phyloP scores from a whole-genome alignment of 169 alveolate species.

The Plasmodium yoelii region DNA sequence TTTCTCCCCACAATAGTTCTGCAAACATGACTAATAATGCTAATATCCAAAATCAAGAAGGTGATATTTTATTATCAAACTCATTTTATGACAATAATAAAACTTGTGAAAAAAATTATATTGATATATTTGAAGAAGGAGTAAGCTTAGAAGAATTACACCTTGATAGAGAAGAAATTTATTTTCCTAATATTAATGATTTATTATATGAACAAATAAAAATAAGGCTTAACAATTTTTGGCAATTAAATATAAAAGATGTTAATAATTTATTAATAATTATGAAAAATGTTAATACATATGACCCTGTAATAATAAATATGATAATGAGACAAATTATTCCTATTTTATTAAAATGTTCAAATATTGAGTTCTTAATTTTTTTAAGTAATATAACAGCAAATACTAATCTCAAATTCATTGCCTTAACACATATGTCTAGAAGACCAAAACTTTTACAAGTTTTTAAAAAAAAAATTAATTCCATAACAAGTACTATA shows the following conservation, averaged over 20 bases:
- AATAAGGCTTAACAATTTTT: conserved; percentile 46
- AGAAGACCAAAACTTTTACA: conserved; percentile 52
- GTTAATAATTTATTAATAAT: conserved; percentile 68
- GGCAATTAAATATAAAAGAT: conserved; percentile 69
- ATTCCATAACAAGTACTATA: conserved; percentile 50
- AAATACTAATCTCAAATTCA: conserved; percentile 36
- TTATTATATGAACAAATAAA: conserved; percentile 73
- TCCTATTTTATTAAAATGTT: conserved; percentile 34
- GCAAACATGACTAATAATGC: neutral
- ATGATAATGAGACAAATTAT: conserved; percentile 70
- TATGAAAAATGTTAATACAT: conserved; percentile 42
- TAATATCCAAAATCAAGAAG: neutral
- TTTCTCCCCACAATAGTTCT: neutral
- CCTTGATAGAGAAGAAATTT: conserved; percentile 44
- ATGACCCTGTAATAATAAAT: conserved; percentile 61
- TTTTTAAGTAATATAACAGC: conserved; percentile 65
- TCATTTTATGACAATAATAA: neutral
- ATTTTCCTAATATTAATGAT: conserved; percentile 51
- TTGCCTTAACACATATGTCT: conserved; percentile 56
- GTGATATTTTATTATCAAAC: neutral
- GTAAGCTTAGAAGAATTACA: conserved; percentile 8
- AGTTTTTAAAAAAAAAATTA: conserved; percentile 67
- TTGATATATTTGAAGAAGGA: conserved; percentile 43
- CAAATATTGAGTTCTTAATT: conserved; percentile 59
- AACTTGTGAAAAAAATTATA: neutral